phyloP scores from a whole-genome alignment of 495 filamentous ascomycete genomes.

The Penicillium fimorum region DNA sequence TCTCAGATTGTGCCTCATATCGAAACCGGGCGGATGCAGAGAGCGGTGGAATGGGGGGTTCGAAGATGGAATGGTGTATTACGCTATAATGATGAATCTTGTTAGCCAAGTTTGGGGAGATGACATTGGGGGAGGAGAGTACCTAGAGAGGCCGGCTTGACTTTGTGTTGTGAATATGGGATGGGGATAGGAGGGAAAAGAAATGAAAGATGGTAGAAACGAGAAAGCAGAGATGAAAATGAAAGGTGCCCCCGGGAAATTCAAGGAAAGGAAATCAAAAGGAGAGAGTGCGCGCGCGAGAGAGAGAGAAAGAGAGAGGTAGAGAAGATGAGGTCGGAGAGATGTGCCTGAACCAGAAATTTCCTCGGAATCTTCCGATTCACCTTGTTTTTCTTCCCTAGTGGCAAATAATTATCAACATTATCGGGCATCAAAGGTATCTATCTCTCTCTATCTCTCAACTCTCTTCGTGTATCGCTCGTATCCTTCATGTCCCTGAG shows the following conservation, averaged over 20 bases:
- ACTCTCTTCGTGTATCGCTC: neutral
- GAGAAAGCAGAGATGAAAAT: neutral
- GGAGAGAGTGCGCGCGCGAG: neutral
- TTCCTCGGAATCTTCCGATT: constrained; percentile 15
- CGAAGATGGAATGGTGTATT: neutral
- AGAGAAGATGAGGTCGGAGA: constrained; percentile 13
- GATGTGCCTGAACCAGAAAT: constrained; percentile 32
- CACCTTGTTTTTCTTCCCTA: neutral
- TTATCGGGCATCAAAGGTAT: neutral
- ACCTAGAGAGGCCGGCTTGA: neutral
- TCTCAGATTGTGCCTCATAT: constrained; percentile 18
- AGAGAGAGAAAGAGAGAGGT: neutral
- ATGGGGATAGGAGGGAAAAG: neutral
- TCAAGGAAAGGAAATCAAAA: neutral
- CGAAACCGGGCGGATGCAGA: neutral
- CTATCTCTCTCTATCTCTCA: neutral
- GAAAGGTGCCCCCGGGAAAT: neutral
- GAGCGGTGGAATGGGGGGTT: neutral
- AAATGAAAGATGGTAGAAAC: neutral
- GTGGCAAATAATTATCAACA: neutral
- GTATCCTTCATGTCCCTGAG: neutral
- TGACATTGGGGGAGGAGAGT: neutral
- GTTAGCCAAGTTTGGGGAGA: neutral
- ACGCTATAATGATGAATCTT: neutral
- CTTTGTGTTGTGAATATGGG: neutral